Conservation (phyloP, 2,329 filamentous ascomycete species). For the Ascochyta koolunga region DNA sequence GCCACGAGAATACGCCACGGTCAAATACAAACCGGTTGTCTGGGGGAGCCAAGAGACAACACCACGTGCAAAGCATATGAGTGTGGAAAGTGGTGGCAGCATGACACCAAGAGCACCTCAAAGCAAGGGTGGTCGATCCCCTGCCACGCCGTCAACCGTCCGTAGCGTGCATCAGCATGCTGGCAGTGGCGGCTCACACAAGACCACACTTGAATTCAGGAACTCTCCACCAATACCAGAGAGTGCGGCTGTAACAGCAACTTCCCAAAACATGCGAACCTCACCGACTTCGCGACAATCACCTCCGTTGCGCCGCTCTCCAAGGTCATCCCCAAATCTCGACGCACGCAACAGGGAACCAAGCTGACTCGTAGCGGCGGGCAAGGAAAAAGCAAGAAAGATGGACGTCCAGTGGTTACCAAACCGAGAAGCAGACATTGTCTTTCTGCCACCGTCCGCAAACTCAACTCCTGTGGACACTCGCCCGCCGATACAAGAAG, state of each 20-base stretch:
- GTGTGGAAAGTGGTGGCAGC: constrained; percentile 40
- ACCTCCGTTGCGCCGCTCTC: constrained; percentile 37
- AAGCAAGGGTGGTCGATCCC: constrained; percentile 37
- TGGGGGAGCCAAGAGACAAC: constrained; percentile 42
- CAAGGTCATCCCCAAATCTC: constrained; percentile 19
- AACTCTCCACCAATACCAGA: constrained; percentile 36
- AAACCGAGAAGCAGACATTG: constrained; percentile 42
- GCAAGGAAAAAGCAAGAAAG: constrained; percentile 39
- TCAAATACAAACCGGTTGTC: constrained; percentile 31
- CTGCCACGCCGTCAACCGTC: constrained; percentile 42
- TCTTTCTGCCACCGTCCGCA: constrained; percentile 39
- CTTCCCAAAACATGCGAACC: constrained; percentile 33
- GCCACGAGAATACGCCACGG: constrained; percentile 36
- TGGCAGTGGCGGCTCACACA: constrained; percentile 38
- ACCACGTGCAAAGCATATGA: constrained; percentile 38
- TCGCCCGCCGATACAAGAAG: constrained; percentile 18
- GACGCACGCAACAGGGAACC: constrained; percentile 32
- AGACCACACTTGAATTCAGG: constrained; percentile 31
- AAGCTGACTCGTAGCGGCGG: constrained; percentile 43
- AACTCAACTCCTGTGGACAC: constrained; percentile 21
- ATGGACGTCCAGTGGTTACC: constrained; percentile 47
- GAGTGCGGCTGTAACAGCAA: constrained; percentile 38
- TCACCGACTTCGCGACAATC: constrained; percentile 41
- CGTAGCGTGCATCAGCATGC: constrained; percentile 35
- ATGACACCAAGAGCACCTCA: constrained; percentile 42